Evolutionary conservation across 192 early-diverging fungal species (phyloP).

Genomic region (Backusella australiensis): DNA sequence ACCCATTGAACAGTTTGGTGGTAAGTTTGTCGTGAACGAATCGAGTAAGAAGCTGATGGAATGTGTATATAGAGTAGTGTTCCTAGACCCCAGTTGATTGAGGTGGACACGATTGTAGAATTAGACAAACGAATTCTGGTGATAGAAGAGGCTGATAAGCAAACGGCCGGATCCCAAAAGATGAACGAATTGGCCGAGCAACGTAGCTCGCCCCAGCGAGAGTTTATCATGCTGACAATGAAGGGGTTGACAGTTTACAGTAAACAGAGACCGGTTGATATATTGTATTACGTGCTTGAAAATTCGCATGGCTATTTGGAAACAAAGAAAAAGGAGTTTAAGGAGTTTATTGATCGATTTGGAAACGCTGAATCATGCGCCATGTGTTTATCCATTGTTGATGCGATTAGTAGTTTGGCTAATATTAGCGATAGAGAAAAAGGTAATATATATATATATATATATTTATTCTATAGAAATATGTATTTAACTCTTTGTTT

Average conservation of each 20-base stretch:
- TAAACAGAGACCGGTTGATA: slow-evolving; percentile 80
- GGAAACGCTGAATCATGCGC: slow-evolving; percentile 73
- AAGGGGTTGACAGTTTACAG: slow-evolving; percentile 59
- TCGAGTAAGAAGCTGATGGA: not conserved
- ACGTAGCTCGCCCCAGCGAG: slow-evolving; percentile 52
- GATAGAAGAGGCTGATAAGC: slow-evolving; percentile 55
- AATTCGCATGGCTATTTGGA: slow-evolving; percentile 29
- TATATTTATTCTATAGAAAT: not conserved
- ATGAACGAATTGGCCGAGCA: slow-evolving; percentile 70
- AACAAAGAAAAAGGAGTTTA: slow-evolving; percentile 1
- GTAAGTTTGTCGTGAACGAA: not conserved
- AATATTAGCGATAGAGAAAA: not conserved
- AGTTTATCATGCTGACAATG: slow-evolving; percentile 75
- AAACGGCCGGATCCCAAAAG: not conserved
- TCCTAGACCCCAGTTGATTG: not conserved
- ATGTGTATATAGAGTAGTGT: not conserved
- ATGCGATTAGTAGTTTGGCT: not conserved
- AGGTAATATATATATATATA: not conserved
- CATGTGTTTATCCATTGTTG: slow-evolving; percentile 79
- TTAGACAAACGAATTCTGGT: not conserved
- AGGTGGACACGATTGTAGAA: not conserved
- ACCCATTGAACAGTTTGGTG: not conserved
- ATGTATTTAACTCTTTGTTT: not conserved
- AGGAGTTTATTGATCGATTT: slow-evolving; percentile 50
- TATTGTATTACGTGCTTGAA: slow-evolving; percentile 59